phyloP scores from a whole-genome alignment of 2,329 filamentous ascomycete genomes.

The Aspergillus aculeatus region DNA sequence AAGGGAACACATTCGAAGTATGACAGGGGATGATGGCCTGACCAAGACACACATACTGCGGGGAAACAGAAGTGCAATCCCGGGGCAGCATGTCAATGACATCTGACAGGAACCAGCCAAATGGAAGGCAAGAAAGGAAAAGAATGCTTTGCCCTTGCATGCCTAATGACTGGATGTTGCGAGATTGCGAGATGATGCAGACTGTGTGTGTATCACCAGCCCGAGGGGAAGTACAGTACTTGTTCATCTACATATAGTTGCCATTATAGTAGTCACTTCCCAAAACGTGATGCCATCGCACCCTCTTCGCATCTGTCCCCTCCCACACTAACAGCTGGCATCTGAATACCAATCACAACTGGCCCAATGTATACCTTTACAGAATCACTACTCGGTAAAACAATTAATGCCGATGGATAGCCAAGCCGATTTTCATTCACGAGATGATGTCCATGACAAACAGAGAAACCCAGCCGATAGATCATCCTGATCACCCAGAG shows the following conservation, averaged over 20 bases:
- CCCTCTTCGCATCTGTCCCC: no score
- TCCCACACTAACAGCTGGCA: neutral
- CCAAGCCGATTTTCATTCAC: neutral
- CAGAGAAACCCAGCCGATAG: neutral
- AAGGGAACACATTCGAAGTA: neutral
- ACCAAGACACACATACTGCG: neutral
- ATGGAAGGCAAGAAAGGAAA: neutral
- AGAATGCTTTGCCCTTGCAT: neutral
- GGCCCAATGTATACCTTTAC: neutral
- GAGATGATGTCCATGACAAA: no score
- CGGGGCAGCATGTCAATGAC: neutral
- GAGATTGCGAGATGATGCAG: neutral
- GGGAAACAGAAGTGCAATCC: neutral
- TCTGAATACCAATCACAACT: neutral
- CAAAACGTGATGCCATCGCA: no score
- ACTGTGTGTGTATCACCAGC: neutral
- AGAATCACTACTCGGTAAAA: neutral
- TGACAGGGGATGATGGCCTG: conserved; percentile 5
- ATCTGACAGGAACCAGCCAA: neutral
- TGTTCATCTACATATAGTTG: neutral
- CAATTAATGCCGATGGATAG: neutral
- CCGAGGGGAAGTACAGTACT: neutral
- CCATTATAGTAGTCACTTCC: no score
- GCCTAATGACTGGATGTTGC: neutral
- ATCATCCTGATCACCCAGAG: neutral